phyloP scores from a whole-genome alignment of 2,329 filamentous ascomycete species.

The Parastagonospora nodorum region DNA sequence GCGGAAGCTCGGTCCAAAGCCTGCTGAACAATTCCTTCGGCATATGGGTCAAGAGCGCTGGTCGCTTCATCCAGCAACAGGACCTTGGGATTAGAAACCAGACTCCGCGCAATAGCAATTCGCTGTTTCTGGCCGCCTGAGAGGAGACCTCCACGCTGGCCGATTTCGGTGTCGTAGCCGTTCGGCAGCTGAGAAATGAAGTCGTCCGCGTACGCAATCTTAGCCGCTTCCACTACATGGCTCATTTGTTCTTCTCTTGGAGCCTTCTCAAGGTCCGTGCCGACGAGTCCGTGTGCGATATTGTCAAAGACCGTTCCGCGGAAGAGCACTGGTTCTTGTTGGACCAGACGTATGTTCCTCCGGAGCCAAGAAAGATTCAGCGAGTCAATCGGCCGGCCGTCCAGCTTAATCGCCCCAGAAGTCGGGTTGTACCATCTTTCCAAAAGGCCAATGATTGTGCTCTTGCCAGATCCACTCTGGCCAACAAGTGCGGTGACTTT shows the following conservation, averaged over 20 bases:
- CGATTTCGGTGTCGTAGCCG: constrained; percentile 92
- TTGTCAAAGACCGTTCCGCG: constrained; percentile 86
- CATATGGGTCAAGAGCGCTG: constrained; percentile 90
- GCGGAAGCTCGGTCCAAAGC: constrained; percentile 84
- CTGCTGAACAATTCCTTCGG: constrained; percentile 91
- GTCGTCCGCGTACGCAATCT: constrained; percentile 91
- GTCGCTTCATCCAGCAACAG: constrained; percentile 94
- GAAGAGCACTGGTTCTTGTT: constrained; percentile 76
- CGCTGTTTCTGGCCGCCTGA: constrained; percentile 97
- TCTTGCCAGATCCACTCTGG: constrained; percentile 50
- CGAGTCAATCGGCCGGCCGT: constrained; percentile 13
- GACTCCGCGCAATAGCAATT: constrained; percentile 88
- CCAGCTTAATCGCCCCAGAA: constrained; percentile 13
- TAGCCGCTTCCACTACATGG: constrained; percentile 79
- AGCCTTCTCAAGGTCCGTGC: constrained; percentile 72
- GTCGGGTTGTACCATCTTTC: constrained; percentile 41
- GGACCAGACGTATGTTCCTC: constrained; percentile 17
- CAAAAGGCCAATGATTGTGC: constrained; percentile 48
- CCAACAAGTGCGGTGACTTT: constrained; percentile 51
- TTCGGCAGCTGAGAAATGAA: constrained; percentile 84
- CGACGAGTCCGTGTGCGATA: constrained; percentile 84
- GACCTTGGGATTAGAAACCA: constrained; percentile 92
- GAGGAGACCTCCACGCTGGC: constrained; percentile 88
- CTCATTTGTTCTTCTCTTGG: constrained; percentile 69
- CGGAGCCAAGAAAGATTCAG: constrained; percentile 27